These are phyloP conservation scores for Hevea brasiliensis DNA, from an alignment of 345 rosid genomes.

Conservation along the genomic window DNA sequence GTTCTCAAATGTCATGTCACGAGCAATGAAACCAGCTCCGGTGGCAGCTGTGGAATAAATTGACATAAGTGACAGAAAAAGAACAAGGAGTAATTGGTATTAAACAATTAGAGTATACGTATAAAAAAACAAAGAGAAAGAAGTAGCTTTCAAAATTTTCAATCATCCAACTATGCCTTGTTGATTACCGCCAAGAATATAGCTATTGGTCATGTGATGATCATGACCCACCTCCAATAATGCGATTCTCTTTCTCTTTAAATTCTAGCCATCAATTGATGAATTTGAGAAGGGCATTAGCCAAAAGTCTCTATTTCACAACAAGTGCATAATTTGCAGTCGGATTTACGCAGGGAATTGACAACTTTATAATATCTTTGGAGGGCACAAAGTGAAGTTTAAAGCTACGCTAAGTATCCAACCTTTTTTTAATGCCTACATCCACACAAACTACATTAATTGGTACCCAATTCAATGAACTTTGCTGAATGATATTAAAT, in stretches of 20 bases:
- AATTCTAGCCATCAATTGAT: not conserved
- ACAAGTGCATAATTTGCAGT: not conserved
- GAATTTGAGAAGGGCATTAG: not conserved
- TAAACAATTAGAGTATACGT: not conserved
- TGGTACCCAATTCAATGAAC: no score
- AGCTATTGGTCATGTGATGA: conserved; percentile 8
- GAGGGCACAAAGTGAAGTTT: not conserved
- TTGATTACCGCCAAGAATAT: not conserved
- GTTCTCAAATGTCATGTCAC: conserved; percentile 88
- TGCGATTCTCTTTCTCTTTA: not conserved
- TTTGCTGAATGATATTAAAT: no score
- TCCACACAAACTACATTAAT: no score
- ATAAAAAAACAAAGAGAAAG: not conserved
- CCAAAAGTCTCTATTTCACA: not conserved
- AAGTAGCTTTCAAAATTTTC: not conserved
- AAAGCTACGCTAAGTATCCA: not conserved
- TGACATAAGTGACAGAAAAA: not conserved
- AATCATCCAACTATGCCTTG: not conserved
- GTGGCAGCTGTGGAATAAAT: conserved; percentile 70
- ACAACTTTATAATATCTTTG: not conserved
- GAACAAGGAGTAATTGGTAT: no score
- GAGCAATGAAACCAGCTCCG: conserved; percentile 88
- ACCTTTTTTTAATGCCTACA: no score
- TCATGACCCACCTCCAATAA: conserved; percentile 24
- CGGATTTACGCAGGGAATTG: not conserved